Percentiles rank a stretch among this genome's conserved stretches.
These are phyloP conservation scores for Trifolium fragiferum DNA, from an alignment of 306 rosid species.

Conservation along the genomic window DNA sequence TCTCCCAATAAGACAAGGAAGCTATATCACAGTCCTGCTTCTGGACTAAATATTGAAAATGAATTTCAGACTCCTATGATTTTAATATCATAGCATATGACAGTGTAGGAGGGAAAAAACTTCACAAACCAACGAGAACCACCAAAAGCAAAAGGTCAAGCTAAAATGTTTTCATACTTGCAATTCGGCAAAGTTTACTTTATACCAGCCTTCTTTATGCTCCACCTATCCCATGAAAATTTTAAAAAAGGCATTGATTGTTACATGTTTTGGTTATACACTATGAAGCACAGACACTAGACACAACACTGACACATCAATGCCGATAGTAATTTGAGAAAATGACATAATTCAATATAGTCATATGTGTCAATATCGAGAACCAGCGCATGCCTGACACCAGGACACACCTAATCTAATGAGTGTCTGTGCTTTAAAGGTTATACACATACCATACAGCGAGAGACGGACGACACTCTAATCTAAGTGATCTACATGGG, in stretches of 20 bases:
- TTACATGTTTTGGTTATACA: conserved; percentile 22
- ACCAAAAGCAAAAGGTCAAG: conserved; percentile 31
- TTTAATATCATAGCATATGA: conserved; percentile 16
- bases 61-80: conserved; percentile 31
- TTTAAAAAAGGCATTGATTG: conserved; percentile 11
- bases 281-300: too few relatives aligned
- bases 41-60: conserved; percentile 20
- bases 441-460: conserved; percentile 3
- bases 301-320: too few relatives aligned
- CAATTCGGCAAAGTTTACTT: conserved; percentile 4
- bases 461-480: conserved; percentile 28
- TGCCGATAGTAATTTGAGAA: too few relatives aligned
- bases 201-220: not conserved
- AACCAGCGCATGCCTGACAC: too few relatives aligned
- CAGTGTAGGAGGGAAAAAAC: conserved; percentile 8
- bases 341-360: too few relatives aligned
- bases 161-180: conserved; percentile 15
- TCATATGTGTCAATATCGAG: too few relatives aligned
- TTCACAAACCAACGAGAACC: conserved; percentile 31
- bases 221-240: not conserved
- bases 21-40: not conserved
- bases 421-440: not conserved
- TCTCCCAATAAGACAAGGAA: conserved; percentile 23
- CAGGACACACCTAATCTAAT: too few relatives aligned
- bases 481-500: not conserved